Base-by-base conservation (phyloP, 257 asterid genomes). In the Phtheirospermum japonicum region DNA sequence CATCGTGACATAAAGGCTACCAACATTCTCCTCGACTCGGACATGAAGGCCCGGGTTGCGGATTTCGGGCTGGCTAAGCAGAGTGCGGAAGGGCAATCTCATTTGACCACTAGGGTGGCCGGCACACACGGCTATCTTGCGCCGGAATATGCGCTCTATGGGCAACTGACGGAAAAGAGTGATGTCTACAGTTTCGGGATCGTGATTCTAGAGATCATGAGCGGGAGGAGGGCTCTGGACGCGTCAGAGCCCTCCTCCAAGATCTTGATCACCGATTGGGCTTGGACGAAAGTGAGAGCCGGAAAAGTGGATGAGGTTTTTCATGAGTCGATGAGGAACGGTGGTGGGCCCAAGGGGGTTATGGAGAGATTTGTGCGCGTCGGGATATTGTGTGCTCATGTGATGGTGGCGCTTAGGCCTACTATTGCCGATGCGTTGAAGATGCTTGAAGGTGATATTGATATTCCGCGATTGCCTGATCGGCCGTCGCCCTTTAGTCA, bases 371-470 rank as follows among this genome's bases (percentile, higher is more conserved):
- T 77, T 52, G 82, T 79, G 23, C 65, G 30, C 0, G 84, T 84
- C 14, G 91, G 88, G 16, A 75, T 81, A 34, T 75, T 84, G 1
- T 81, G 91, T 66, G 83, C 88, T 59, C 91, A 81, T 67, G 82
- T 77, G 9, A 81, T 84, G 91, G 91, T 81, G 32, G 85, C 81
- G 13, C 74, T 81, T 33, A 75, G 91, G 55, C 88, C 88, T 4
- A 77, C 85, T 59, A 75, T 81, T 66, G 82, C 73, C 11, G 88
- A 84, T 45, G 88, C 85, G 7, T 48, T 81, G 64, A 84, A 73
- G 82, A 84, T 84, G 91, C 85, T 84, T 4, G 86, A 81, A 68
- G 88, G 91, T 31, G 91, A 84, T 30, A 75, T 79, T 8, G 86
- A 84, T 63, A 84, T 81, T 34, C 88, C 91, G 3, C 65, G 61